phyloP scores from a whole-genome alignment of 352 stramenopile species.

The Phytophthora chlamydospora region DNA sequence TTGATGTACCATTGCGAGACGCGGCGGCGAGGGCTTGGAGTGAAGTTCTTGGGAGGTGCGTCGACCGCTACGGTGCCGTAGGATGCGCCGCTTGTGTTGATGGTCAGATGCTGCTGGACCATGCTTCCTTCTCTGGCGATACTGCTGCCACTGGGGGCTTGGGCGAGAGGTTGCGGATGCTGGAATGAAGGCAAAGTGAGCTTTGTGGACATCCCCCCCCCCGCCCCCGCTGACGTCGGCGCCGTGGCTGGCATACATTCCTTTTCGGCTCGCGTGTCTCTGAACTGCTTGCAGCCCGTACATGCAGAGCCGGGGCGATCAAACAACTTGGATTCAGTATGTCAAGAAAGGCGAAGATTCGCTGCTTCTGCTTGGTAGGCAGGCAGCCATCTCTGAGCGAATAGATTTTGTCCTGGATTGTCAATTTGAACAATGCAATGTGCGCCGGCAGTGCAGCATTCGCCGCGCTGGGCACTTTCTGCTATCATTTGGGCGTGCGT shows the following conservation, averaged over 20 bases:
- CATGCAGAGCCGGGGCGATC: slow-evolving; percentile 13
- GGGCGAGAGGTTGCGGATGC: slow-evolving; percentile 6
- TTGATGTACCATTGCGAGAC: slow-evolving; percentile 75
- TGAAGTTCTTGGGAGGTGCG: slow-evolving; percentile 43
- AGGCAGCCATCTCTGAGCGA: slow-evolving; percentile 1
- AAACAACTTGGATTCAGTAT: slow-evolving; percentile 26
- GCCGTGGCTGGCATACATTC: slow-evolving; percentile 20
- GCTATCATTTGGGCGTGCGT: slow-evolving; percentile 23
- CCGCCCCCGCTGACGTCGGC: slow-evolving; percentile 10
- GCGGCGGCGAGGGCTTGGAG: slow-evolving; percentile 47
- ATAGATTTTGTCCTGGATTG: no score
- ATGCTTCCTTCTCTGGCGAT: slow-evolving; percentile 4
- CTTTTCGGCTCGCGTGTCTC: slow-evolving; percentile 17
- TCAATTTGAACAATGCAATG: neutral
- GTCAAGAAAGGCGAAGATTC: slow-evolving; percentile 9
- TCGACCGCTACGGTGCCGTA: slow-evolving; percentile 38
- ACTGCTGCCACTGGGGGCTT: slow-evolving; percentile 2
- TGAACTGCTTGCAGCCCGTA: slow-evolving; percentile 7
- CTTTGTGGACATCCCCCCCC: slow-evolving; percentile 6
- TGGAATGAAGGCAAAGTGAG: slow-evolving; percentile 18
- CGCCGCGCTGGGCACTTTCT: slow-evolving; percentile 14
- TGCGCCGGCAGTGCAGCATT: slow-evolving; percentile 2
- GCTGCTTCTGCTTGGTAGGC: slow-evolving; percentile 5
- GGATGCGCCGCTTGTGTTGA: slow-evolving; percentile 24
- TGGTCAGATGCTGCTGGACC: slow-evolving; percentile 28